Conservation (phyloP, 2,329 filamentous ascomycete species). For the Thielaviopsis populi region DNA sequence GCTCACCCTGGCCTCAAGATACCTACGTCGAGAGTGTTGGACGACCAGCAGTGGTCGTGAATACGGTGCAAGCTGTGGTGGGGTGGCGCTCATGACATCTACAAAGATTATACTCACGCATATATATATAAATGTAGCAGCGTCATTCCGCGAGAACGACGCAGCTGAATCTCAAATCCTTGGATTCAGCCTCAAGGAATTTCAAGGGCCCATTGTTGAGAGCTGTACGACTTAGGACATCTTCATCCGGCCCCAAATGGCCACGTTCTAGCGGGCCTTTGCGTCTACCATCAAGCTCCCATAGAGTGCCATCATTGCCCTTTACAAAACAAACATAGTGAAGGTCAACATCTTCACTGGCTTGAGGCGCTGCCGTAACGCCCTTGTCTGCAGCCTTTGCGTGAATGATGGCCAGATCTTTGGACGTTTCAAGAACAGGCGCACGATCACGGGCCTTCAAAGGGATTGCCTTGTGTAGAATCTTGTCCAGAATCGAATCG, state of each 20-base stretch:
- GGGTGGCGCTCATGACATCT: not conserved
- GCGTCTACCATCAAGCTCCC: conserved; percentile 45
- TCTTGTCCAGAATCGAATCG: conserved; percentile 42
- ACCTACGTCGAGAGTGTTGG: too few relatives aligned
- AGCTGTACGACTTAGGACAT: conserved; percentile 61
- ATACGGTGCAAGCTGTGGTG: too few relatives aligned
- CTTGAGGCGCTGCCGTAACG: conserved; percentile 63
- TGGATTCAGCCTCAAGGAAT: conserved; percentile 41
- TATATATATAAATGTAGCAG: not conserved
- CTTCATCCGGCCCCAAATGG: conserved; percentile 42
- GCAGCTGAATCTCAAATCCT: conserved; percentile 43
- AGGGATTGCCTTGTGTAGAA: conserved; percentile 57
- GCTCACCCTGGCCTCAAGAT: not conserved
- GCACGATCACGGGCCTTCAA: conserved; percentile 53
- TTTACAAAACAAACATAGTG: conserved; percentile 96
- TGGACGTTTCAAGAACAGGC: conserved; percentile 59
- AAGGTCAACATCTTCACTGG: conserved; percentile 71
- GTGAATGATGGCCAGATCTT: conserved; percentile 64
- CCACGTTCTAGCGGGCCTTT: conserved; percentile 45
- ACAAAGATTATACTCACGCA: too few relatives aligned
- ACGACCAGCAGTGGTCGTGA: too few relatives aligned
- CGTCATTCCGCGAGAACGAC: conserved; percentile 34
- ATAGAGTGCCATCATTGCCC: conserved; percentile 44
- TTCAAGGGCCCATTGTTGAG: conserved; percentile 50
- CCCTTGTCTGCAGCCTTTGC: conserved; percentile 59